These are phyloP conservation scores for Rhizopogon vulgaris DNA, from an alignment of 768 basidiomycete genomes.

Conservation along the genomic window DNA sequence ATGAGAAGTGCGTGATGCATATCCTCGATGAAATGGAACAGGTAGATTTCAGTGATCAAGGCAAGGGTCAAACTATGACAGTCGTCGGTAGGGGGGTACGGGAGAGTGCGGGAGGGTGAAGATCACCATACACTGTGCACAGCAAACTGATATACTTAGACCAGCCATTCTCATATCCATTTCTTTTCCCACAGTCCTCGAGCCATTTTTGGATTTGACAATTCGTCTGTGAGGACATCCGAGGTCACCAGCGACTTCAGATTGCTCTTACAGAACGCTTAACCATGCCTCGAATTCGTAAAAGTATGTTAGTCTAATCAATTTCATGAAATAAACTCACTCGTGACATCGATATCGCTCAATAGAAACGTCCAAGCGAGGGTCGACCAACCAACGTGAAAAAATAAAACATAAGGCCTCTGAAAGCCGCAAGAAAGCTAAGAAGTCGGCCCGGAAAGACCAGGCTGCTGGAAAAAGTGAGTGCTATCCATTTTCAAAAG, in stretches of 20 bases:
- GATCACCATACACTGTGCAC: too few species aligned
- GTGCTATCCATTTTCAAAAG: neutral
- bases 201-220: too few species aligned
- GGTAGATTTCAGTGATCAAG: too few species aligned
- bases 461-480: conserved; percentile 85
- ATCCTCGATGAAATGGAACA: too few species aligned
- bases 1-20: neutral
- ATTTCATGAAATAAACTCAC: conserved; percentile 7
- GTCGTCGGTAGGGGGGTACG: too few species aligned
- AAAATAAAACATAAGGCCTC: conserved; percentile 70
- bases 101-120: too few species aligned
- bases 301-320: conserved; percentile 38
- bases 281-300: conserved; percentile 62
- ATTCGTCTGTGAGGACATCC: too few species aligned
- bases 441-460: conserved; percentile 65
- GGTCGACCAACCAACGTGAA: conserved; percentile 63
- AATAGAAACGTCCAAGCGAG: conserved; percentile 80
- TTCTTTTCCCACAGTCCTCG: neutral
- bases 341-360: conserved; percentile 4
- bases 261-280: neutral
- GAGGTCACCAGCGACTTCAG: neutral
- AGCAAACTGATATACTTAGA: neutral
- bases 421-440: conserved; percentile 72
- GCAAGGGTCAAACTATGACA: neutral
- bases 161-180: too few species aligned